Evolutionary conservation across 2,329 filamentous ascomycete genomes (phyloP), one percentile per base, ranked within the genome.

Genomic region (Paracamarosporium sp.): DNA sequence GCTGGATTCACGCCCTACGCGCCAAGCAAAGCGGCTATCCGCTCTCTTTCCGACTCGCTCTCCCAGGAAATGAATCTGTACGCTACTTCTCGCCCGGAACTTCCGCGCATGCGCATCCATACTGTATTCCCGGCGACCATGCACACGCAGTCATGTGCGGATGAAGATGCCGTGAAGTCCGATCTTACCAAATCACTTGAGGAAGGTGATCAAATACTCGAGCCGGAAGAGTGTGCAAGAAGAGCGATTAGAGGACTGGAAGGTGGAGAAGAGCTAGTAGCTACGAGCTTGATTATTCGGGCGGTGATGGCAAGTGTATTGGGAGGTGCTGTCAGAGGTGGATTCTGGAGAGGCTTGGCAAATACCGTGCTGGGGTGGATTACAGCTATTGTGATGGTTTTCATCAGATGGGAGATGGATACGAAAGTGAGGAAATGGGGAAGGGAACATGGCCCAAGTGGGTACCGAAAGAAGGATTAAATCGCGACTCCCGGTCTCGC

Each of bases 171-270:
- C 20, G 67, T 75, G 53, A 79, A 79, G 60, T 67, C 77, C 3
- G 76, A 76, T 52, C 44, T 80, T 5, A 79, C 75, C 6, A 78
- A 76, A 64, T 63, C 66, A 12, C 60, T 79, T 1, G 76, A 79
- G 51, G 77, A 76, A 44, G 68, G 68, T 0, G 76, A 79, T 53
- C 66, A 73, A 38, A 59, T 71, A 4, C 70, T 76, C 45, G 62
- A 15, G 54, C 68, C 60, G 15, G 43, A 56, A 1, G 60, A 71
- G 17, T 70, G 66, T 2, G 51, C 59, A 3, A 60, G 55, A 24
- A 63, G 64, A 17, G 53, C 60, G n/a, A 72, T 73, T 41, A 35
- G 56, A n/a, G 67, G 52, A 0, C 47, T 74, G 7, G 68, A 74
- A 33, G 59, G 43, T 8, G 70, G 71, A 2, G 55, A 63, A n/a